Conservation (phyloP, 2,329 filamentous ascomycete genomes). For the Thielaviopsis euricoi region DNA sequence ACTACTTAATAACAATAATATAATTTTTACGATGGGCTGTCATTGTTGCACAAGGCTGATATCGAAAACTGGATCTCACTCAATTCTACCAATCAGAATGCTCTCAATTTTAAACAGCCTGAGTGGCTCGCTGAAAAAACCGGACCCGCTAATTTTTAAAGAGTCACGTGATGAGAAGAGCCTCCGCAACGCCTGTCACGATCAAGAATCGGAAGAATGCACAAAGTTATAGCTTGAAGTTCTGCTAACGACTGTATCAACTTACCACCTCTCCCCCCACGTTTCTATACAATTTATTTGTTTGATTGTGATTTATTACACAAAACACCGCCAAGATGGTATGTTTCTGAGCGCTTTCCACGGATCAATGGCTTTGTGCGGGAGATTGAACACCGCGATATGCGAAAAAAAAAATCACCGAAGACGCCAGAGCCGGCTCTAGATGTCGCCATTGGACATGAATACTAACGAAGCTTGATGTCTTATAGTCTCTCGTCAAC, state of each 20-base stretch:
- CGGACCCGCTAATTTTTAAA: not conserved
- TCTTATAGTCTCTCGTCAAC: slow-evolving; percentile 23
- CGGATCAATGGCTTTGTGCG: slow-evolving; percentile 9
- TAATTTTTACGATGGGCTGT: not conserved
- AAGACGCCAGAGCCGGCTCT: not conserved
- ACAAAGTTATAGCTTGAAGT: slow-evolving; percentile 2
- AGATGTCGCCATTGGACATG: not conserved
- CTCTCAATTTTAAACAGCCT: not conserved
- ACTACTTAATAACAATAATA: not conserved
- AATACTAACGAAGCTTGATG: slow-evolving; percentile 4
- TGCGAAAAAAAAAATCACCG: not conserved
- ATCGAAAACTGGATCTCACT: not conserved
- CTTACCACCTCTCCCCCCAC: not conserved
- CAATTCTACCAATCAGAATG: not conserved
- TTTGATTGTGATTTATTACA: slow-evolving; percentile 1
- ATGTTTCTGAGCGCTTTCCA: slow-evolving; percentile 19
- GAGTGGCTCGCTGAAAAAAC: not conserved
- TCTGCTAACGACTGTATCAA: not conserved
- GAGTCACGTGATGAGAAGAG: not conserved
- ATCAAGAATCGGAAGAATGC: slow-evolving; percentile 6
- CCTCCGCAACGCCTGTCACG: slow-evolving; percentile 3
- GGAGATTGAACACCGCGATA: not conserved
- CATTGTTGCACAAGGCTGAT: not conserved
- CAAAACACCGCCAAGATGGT: slow-evolving; percentile 7
- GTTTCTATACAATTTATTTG: not conserved